Evolutionary conservation across 2,329 filamentous ascomycete genomes (phyloP).

Genomic region (Juglanconis juglandina): DNA sequence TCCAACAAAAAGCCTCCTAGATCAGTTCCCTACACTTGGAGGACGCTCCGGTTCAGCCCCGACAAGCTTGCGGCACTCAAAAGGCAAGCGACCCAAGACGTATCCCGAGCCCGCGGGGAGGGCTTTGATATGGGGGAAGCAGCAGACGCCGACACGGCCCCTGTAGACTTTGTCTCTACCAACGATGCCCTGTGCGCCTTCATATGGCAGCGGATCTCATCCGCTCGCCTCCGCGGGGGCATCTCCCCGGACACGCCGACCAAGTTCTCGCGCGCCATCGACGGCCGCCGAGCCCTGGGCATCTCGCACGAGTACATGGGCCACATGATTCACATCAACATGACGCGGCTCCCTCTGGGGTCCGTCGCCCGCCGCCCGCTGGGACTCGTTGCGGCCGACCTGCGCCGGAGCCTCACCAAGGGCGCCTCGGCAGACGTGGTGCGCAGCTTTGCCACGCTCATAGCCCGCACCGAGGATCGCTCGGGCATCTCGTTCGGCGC

Average conservation of each 20-base stretch:
- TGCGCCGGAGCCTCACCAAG: too few species aligned
- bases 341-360: too few species aligned
- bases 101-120: neutral
- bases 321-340: conserved; percentile 18
- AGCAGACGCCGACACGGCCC: neutral
- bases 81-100: too few species aligned
- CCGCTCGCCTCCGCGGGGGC: conserved; percentile 20
- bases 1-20: too few species aligned
- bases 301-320: conserved; percentile 28
- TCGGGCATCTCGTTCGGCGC: too few species aligned
- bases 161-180: conserved; percentile 24
- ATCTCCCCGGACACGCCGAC: conserved; percentile 7
- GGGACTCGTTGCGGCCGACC: too few species aligned
- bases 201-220: conserved; percentile 28
- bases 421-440: too few species aligned
- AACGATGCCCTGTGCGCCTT: conserved; percentile 33
- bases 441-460: too few species aligned
- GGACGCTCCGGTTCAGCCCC: too few species aligned
- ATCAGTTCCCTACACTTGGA: neutral
- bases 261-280: conserved; percentile 27
- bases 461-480: too few species aligned
- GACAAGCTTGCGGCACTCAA: too few species aligned
- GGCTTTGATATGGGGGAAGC: neutral
- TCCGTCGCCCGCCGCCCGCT: too few species aligned
- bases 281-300: conserved; percentile 24